phyloP scores from a whole-genome alignment of 1,284 basidiomycete species.

The Apiotrichum porosum region DNA sequence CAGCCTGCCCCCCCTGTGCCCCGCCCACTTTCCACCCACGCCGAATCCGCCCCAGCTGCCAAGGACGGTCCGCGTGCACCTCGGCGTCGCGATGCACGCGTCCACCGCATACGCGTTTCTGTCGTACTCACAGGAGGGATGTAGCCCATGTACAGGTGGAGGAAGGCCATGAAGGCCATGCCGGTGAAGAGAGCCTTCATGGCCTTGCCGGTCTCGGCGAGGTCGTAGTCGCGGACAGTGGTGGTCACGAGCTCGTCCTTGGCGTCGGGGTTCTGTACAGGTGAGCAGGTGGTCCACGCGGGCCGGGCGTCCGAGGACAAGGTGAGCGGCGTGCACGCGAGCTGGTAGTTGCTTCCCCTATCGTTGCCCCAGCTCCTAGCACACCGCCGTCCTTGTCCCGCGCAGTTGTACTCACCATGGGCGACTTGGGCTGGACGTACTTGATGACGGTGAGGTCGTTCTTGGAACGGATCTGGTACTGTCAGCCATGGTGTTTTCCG shows the following conservation, averaged over 20 bases:
- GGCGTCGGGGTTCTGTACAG: slow-evolving; percentile 16
- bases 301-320: no score
- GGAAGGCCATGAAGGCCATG: slow-evolving; percentile 18
- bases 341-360: no score
- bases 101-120: background rate
- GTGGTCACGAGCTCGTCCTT: slow-evolving; percentile 24
- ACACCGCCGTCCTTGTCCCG: no score
- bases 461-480: slow-evolving; percentile 15
- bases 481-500: background rate
- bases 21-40: no score
- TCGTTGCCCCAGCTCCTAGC: no score
- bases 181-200: slow-evolving; percentile 22
- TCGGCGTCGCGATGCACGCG: no score
- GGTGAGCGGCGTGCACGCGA: no score
- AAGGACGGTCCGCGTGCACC: no score
- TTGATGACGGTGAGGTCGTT: slow-evolving; percentile 23
- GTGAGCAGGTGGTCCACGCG: no score
- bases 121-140: slow-evolving; percentile 17
- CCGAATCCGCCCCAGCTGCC: no score
- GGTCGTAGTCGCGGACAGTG: slow-evolving; percentile 23
- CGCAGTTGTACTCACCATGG: slow-evolving; percentile 18
- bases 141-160: slow-evolving; percentile 25
- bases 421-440: slow-evolving; percentile 22
- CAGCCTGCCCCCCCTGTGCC: background rate
- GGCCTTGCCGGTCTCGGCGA: slow-evolving; percentile 21